Evolutionary conservation across 208 protist genomes (phyloP).

Genomic region (Trypanosomatidae sp.): DNA sequence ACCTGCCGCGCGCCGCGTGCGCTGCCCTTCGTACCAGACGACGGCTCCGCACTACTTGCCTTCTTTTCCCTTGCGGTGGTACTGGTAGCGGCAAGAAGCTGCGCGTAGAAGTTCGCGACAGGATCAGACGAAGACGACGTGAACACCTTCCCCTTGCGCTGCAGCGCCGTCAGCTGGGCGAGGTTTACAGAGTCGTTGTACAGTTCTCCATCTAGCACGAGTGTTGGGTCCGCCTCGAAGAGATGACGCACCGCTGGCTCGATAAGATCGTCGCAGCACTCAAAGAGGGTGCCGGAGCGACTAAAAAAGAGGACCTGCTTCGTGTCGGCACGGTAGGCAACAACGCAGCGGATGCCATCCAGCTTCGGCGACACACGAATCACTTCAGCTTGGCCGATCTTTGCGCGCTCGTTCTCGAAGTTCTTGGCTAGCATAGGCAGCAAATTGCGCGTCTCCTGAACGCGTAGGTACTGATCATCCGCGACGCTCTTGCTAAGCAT

Average conservation of each 20-base stretch:
- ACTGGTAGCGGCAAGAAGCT: constrained; percentile 1
- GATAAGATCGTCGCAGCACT: constrained; percentile 81
- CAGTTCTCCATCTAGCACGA: constrained; percentile 89
- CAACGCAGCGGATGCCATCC: constrained; percentile 88
- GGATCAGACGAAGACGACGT: neutral
- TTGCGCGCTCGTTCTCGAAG: constrained; percentile 57
- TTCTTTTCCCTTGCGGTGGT: neutral
- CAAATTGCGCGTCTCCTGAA: constrained; percentile 62
- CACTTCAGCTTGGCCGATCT: constrained; percentile 51
- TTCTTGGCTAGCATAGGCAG: constrained; percentile 87
- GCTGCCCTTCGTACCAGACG: too few species aligned
- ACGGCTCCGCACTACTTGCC: neutral
- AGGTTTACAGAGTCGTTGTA: constrained; percentile 76
- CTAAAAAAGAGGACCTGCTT: constrained; percentile 73
- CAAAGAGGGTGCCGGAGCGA: constrained; percentile 81
- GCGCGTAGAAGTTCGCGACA: constrained; percentile 4
- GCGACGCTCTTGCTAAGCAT: constrained; percentile 73
- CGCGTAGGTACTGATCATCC: constrained; percentile 62
- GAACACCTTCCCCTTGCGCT: neutral
- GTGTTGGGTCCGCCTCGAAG: constrained; percentile 69
- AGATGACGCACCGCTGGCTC: constrained; percentile 56
- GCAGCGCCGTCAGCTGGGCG: constrained; percentile 6
- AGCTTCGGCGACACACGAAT: constrained; percentile 86
- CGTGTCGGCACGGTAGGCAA: constrained; percentile 54
- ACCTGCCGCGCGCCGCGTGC: neutral